Evolutionary conservation across 176 grass and related monocot species (phyloP).

Genomic region (Elymus sibiricus): DNA sequence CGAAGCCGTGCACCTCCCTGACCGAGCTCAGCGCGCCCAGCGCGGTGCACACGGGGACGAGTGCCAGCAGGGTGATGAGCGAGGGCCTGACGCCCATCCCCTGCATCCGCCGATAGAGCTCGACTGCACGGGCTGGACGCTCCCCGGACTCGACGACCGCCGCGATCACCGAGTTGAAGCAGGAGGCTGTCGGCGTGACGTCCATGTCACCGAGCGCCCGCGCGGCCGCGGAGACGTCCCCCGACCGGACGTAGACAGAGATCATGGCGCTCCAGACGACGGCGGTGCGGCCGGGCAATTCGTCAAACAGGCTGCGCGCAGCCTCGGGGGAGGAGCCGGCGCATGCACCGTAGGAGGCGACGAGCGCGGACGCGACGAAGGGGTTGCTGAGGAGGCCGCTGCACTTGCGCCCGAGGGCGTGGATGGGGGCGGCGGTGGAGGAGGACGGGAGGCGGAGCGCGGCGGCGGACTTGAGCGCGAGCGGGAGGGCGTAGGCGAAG

Average conservation of each 20-base stretch:
- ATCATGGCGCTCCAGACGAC: slow-evolving; percentile 70
- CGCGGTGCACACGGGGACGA: slow-evolving; percentile 27
- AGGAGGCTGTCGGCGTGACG: slow-evolving; percentile 39
- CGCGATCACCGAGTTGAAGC: slow-evolving; percentile 55
- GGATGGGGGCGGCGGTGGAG: slow-evolving; percentile 23
- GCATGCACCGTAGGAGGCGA: slow-evolving; percentile 33
- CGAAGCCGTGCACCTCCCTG: slow-evolving; percentile 63
- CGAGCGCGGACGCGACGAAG: slow-evolving; percentile 53
- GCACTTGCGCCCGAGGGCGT: slow-evolving; percentile 42
- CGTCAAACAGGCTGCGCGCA: slow-evolving; percentile 66
- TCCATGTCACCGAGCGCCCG: slow-evolving; percentile 43
- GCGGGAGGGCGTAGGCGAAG: slow-evolving; percentile 52
- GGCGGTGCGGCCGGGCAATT: slow-evolving; percentile 50
- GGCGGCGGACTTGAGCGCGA: slow-evolving; percentile 63
- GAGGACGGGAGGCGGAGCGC: slow-evolving; percentile 32
- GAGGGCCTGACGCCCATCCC: slow-evolving; percentile 30
- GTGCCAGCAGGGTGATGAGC: slow-evolving; percentile 49
- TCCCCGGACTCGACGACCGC: slow-evolving; percentile 31
- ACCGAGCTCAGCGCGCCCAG: slow-evolving; percentile 35
- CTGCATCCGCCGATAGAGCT: slow-evolving; percentile 52
- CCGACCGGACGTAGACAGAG: slow-evolving; percentile 36
- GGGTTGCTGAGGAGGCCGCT: slow-evolving; percentile 35
- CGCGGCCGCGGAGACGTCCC: slow-evolving; percentile 21
- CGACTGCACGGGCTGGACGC: slow-evolving; percentile 28
- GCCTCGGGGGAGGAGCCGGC: background rate